phyloP scores from a whole-genome alignment of 2,329 filamentous ascomycete species.

The Monosporascus sp. region DNA sequence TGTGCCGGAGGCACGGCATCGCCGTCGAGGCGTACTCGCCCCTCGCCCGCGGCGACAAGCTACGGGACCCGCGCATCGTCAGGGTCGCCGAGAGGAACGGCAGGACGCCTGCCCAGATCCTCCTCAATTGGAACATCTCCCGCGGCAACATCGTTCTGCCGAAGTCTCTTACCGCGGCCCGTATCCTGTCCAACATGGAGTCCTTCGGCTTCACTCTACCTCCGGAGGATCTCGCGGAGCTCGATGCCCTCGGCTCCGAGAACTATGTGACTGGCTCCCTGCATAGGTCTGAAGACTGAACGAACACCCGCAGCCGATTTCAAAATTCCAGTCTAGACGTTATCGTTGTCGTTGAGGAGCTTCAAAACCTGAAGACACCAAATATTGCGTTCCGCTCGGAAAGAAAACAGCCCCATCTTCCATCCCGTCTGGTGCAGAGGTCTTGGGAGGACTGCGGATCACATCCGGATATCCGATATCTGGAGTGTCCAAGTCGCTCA shows the following conservation, averaged over 20 bases:
- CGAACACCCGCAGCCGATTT: not conserved
- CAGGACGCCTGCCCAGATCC: conserved; percentile 51
- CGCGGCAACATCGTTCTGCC: conserved; percentile 57
- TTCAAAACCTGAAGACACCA: no score
- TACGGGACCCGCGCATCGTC: conserved; percentile 48
- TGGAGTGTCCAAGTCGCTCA: no score
- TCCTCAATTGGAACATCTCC: conserved; percentile 53
- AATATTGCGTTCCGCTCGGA: no score
- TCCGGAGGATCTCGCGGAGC: conserved; percentile 48
- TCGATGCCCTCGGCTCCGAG: conserved; percentile 28
- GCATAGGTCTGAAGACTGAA: conserved; percentile 33
- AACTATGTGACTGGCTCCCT: conserved; percentile 27
- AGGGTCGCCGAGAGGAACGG: conserved; percentile 49
- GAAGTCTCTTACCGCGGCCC: conserved; percentile 54
- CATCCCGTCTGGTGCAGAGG: no score
- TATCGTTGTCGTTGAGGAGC: not conserved
- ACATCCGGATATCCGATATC: no score
- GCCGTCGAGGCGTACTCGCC: conserved; percentile 9
- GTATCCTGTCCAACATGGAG: conserved; percentile 59
- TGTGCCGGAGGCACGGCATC: conserved; percentile 38
- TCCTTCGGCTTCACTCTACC: conserved; percentile 56
- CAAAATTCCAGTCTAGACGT: not conserved
- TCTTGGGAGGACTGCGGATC: no score
- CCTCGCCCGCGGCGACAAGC: conserved; percentile 10
- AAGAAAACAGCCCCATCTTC: no score